Percentiles rank a stretch among this genome's conserved stretches.
Evolutionary conservation across 2,329 filamentous ascomycete species (phyloP).

Genomic region (Colletotrichum sp.): DNA sequence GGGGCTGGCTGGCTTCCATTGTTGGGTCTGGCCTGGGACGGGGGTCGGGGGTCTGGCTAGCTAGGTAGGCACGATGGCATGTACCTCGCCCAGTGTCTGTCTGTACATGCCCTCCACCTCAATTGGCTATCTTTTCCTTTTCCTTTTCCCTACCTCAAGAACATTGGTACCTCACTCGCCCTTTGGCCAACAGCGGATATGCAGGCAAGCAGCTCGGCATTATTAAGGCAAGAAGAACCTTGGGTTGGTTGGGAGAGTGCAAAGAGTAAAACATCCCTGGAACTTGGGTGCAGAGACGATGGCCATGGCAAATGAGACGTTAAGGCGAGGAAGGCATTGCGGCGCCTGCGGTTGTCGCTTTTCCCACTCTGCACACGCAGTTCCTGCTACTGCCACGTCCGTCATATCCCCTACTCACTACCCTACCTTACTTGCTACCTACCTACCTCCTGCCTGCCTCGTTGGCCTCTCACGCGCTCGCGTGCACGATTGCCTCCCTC

Average conservation of each 20-base stretch:
- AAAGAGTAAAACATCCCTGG: neutral
- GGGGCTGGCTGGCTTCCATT: conserved; percentile 15
- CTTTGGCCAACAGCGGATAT: neutral
- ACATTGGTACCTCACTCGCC: neutral
- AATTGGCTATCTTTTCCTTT: neutral
- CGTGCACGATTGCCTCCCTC: neutral
- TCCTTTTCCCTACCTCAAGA: neutral
- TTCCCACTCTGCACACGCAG: neutral
- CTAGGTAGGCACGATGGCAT: neutral
- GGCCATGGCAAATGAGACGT: neutral
- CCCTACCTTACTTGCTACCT: neutral
- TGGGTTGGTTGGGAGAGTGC: neutral
- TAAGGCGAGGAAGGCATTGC: neutral
- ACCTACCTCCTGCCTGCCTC: neutral
- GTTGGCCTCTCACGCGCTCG: neutral
- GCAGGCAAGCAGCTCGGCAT: neutral
- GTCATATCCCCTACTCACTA: neutral
- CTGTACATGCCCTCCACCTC: neutral
- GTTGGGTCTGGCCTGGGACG: neutral
- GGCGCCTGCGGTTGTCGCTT: neutral
- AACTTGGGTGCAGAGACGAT: neutral
- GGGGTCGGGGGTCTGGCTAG: neutral
- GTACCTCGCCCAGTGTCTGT: neutral
- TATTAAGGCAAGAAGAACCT: neutral
- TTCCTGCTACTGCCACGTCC: neutral